Evolutionary conservation across 768 basidiomycete species (phyloP), one percentile per base, ranked within the genome.

Genomic region (Tylopilus sp.): DNA sequence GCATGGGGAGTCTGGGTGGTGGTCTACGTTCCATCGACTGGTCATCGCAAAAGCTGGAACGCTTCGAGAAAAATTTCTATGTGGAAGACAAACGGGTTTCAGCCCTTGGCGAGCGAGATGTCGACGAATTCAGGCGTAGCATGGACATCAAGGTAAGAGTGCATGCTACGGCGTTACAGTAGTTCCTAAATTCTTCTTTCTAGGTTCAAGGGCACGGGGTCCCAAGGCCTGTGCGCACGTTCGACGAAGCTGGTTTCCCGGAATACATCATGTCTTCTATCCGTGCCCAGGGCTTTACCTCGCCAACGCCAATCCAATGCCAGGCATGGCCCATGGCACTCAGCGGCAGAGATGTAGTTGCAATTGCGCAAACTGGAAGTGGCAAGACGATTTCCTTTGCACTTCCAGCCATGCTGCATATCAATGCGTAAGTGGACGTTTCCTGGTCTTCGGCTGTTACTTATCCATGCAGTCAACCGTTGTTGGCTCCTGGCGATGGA

Each of bases 241-340:
- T 99, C 68, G 94, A 98, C 50, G 96, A 99, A 74, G 84, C 85
- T 63, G 94, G 89, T 45, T 98, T 98, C 74, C 97, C 97, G 11
- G 92, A 96, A 62, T 98, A 98, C 72, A 82, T 99, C 55, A 85
- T 98, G 86, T 74, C 83, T 48, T 91, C 96, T 46, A 95, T 99
- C 71, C 87, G 82, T 54, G 90, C 92, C 11, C 93, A 97, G 74
- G 97, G 97, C 29, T 99, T 99, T 75, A 71, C 84, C 26, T 69
- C 80, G 2, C 97, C 97, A 0, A 94, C 96, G 8, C 87, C 97
- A 45, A 98, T 99, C 65, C 97, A 99, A 68, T 97, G 96, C 66
- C 97, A 99, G 70, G 89, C 95, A 17, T 99, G 97, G 97, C 97
- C 97, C 0, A 98, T 98, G 94, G 96, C 97, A 4, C 77, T 98